Percentiles rank a stretch among this genome's conserved stretches.
Evolutionary conservation across 306 rosid genomes (phyloP).

Genomic region (Lathyrus oleraceus): DNA sequence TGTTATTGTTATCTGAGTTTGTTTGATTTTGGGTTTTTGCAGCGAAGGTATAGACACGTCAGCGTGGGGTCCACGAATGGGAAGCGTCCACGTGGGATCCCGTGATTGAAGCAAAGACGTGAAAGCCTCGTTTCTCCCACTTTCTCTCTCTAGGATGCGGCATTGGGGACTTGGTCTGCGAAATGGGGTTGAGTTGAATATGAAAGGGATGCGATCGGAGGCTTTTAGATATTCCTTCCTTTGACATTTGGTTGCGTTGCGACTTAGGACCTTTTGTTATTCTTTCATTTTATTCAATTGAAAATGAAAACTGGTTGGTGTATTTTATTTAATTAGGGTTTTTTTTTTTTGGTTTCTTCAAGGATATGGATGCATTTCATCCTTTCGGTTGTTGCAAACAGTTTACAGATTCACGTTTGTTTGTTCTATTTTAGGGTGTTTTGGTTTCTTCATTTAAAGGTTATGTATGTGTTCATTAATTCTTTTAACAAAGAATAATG

Average conservation of each 20-base stretch:
- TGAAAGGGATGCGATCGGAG: not conserved
- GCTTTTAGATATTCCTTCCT: slow-evolving; percentile 5
- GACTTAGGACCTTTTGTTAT: not conserved
- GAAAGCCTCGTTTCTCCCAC: slow-evolving; percentile 56
- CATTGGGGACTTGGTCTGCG: slow-evolving; percentile 19
- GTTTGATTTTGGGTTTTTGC: not conserved
- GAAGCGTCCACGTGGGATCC: slow-evolving; percentile 58
- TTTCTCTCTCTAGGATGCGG: not conserved
- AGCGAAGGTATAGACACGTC: slow-evolving; percentile 51
- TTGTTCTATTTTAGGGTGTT: too few species aligned
- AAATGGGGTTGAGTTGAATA: slow-evolving; percentile 12
- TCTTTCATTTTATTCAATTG: not conserved
- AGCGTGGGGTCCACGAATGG: slow-evolving; percentile 64
- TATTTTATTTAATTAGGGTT: not conserved
- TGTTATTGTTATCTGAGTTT: slow-evolving; percentile 6
- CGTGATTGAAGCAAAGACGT: slow-evolving; percentile 56
- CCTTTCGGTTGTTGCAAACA: not conserved
- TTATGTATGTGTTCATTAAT: too few species aligned
- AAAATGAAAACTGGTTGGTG: not conserved
- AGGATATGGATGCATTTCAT: not conserved
- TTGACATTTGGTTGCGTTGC: slow-evolving; percentile 31
- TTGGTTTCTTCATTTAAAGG: too few species aligned
- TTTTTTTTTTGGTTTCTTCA: not conserved
- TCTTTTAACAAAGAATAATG: too few species aligned
- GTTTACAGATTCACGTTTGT: too few species aligned